These are phyloP conservation scores for Capronia coronata DNA, from an alignment of 2,329 filamentous ascomycete species.

Conservation along the genomic window DNA sequence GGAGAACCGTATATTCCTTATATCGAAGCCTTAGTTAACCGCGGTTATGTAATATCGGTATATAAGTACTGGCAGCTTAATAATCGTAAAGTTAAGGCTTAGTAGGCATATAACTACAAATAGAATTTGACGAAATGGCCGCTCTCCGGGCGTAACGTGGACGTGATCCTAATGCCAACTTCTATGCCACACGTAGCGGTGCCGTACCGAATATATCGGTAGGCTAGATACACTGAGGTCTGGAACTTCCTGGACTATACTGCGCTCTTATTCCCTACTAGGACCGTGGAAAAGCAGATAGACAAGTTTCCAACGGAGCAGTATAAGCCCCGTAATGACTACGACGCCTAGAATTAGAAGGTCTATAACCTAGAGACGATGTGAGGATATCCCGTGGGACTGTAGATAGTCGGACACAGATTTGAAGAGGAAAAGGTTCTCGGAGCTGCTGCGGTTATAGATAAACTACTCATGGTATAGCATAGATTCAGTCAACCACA, in stretches of 20 bases:
- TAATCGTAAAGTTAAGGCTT: constrained; percentile 48
- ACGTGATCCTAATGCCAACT: constrained; percentile 54
- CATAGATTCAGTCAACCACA: too few species aligned
- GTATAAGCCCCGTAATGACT: constrained; percentile 45
- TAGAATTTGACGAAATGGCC: constrained; percentile 47
- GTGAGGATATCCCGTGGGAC: constrained; percentile 44
- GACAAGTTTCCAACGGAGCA: constrained; percentile 34
- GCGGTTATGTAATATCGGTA: constrained; percentile 50
- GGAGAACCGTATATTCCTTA: constrained; percentile 57
- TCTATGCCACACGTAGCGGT: constrained; percentile 50
- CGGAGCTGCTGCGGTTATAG: constrained; percentile 35
- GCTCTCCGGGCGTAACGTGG: constrained; percentile 45
- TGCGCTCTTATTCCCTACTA: constrained; percentile 49
- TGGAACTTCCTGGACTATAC: constrained; percentile 60
- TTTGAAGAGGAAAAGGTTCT: constrained; percentile 53
- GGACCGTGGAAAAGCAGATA: constrained; percentile 24
- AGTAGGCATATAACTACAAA: constrained; percentile 53
- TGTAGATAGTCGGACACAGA: constrained; percentile 49
- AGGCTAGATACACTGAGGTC: constrained; percentile 53
- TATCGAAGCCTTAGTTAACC: constrained; percentile 52
- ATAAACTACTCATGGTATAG: too few species aligned
- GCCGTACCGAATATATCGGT: constrained; percentile 31
- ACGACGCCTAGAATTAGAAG: constrained; percentile 49
- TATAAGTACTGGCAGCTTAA: constrained; percentile 65
- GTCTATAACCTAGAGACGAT: constrained; percentile 42